These are phyloP conservation scores for Fimicolochytrium jonesii DNA, from an alignment of 192 early-diverging fungal species.

Conservation along the genomic window DNA sequence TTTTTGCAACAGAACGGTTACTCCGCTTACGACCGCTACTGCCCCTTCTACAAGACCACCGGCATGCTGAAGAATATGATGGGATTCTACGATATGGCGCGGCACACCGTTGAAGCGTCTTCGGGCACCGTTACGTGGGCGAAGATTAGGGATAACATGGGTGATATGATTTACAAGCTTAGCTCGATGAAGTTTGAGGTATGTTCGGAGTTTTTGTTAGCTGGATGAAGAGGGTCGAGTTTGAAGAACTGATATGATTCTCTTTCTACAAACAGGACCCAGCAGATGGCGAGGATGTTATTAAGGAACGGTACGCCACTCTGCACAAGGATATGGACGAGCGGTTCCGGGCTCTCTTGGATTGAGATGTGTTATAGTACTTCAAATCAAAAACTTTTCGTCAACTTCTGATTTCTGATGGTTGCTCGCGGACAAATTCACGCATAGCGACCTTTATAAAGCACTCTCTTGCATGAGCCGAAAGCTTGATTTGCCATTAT, in stretches of 20 bases:
- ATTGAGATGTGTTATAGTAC: too few species aligned
- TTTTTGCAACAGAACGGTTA: constrained; percentile 99
- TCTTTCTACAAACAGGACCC: constrained; percentile 63
- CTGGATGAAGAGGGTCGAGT: too few species aligned
- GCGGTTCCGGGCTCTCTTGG: constrained; percentile 76
- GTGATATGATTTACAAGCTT: constrained; percentile 92
- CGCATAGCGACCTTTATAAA: too few species aligned
- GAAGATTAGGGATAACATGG: constrained; percentile 88
- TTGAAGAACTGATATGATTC: too few species aligned
- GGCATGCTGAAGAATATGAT: constrained; percentile 99
- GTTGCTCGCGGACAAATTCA: too few species aligned
- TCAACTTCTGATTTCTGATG: too few species aligned
- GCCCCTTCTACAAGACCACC: constrained; percentile 99
- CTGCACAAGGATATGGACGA: constrained; percentile 96
- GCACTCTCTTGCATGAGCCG: too few species aligned
- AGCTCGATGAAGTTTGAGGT: constrained; percentile 99
- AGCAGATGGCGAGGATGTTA: constrained; percentile 84
- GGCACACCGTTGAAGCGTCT: constrained; percentile 90
- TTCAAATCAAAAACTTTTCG: too few species aligned
- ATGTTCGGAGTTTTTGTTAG: neutral
- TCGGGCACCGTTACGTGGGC: constrained; percentile 89
- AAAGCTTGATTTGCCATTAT: too few species aligned
- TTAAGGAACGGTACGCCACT: constrained; percentile 84
- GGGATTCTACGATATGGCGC: constrained; percentile 91
- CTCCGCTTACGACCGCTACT: constrained; percentile 96